Evolutionary conservation across 805 yeast species (phyloP).

Genomic region (Starmerella roubikii): DNA sequence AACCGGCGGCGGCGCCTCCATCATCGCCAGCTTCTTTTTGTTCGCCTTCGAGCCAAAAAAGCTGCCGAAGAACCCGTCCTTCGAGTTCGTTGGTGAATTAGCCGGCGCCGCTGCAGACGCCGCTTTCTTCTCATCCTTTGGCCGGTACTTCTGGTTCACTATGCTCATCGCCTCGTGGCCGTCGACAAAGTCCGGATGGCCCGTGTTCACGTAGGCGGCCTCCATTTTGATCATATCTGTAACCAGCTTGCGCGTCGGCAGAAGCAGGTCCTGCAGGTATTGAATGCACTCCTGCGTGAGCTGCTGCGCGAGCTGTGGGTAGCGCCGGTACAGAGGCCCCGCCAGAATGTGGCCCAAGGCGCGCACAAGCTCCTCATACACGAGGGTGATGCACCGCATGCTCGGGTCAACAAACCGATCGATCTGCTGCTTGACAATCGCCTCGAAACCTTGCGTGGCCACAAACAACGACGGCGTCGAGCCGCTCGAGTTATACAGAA

Average conservation of each 20-base stretch:
- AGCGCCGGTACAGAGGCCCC: slow-evolving; percentile 72
- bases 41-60: slow-evolving; percentile 75
- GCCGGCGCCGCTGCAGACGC: slow-evolving; percentile 9
- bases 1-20: slow-evolving; percentile 96
- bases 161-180: slow-evolving; percentile 92
- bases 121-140: slow-evolving; percentile 55
- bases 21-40: slow-evolving; percentile 81
- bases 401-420: slow-evolving; percentile 90
- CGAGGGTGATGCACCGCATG: slow-evolving; percentile 71
- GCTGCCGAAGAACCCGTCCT: slow-evolving; percentile 79
- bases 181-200: slow-evolving; percentile 89
- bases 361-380: slow-evolving; percentile 88
- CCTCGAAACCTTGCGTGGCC: slow-evolving; percentile 95
- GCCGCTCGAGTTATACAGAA: slow-evolving; percentile 93
- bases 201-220: slow-evolving; percentile 91
- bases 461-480: slow-evolving; percentile 92
- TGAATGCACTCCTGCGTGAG: slow-evolving; percentile 66
- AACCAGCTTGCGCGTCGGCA: slow-evolving; percentile 80
- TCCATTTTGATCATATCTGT: slow-evolving; percentile 72
- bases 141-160: slow-evolving; percentile 76
- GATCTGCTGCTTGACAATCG: slow-evolving; percentile 85
- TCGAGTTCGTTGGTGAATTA: slow-evolving; percentile 18
- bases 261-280: slow-evolving; percentile 60
- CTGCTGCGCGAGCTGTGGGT: slow-evolving; percentile 82
- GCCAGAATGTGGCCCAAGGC: slow-evolving; percentile 72